phyloP scores from a whole-genome alignment of 306 rosid genomes.

The Psophocarpus tetragonolobus region DNA sequence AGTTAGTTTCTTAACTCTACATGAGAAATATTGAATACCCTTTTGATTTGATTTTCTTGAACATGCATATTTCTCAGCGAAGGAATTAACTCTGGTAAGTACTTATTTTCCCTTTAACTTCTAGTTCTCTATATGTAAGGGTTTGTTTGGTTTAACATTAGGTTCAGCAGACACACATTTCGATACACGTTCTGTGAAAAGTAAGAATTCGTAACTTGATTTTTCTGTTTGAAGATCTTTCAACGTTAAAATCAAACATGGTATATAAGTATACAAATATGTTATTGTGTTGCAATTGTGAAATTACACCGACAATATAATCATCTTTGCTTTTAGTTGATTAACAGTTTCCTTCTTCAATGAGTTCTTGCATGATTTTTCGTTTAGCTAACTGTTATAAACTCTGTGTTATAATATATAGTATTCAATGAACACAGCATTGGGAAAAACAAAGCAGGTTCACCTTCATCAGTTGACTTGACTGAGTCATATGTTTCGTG shows the following conservation, averaged over 20 bases:
- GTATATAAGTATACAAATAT: background rate
- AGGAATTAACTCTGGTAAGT: background rate
- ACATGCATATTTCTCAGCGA: background rate
- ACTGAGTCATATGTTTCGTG: background rate
- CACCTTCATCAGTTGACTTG: slow-evolving; percentile 23
- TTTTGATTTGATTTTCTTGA: background rate
- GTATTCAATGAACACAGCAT: background rate
- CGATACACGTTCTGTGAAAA: too few relatives aligned
- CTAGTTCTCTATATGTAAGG: background rate
- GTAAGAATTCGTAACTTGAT: too few relatives aligned
- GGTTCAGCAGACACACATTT: too few relatives aligned
- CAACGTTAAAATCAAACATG: too few relatives aligned
- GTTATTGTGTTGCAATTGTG: background rate
- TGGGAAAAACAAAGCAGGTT: background rate
- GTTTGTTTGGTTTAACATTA: too few relatives aligned
- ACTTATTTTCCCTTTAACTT: background rate
- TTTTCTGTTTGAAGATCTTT: too few relatives aligned
- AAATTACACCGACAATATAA: too few relatives aligned
- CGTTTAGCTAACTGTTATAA: background rate
- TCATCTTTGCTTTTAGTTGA: background rate
- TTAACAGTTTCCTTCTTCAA: background rate
- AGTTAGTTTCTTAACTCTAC: background rate
- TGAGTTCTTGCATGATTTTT: background rate
- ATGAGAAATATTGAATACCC: background rate
- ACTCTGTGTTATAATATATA: background rate